Evolutionary conservation across 805 yeast species (phyloP).

Genomic region (Martiniozyma abietophila): DNA sequence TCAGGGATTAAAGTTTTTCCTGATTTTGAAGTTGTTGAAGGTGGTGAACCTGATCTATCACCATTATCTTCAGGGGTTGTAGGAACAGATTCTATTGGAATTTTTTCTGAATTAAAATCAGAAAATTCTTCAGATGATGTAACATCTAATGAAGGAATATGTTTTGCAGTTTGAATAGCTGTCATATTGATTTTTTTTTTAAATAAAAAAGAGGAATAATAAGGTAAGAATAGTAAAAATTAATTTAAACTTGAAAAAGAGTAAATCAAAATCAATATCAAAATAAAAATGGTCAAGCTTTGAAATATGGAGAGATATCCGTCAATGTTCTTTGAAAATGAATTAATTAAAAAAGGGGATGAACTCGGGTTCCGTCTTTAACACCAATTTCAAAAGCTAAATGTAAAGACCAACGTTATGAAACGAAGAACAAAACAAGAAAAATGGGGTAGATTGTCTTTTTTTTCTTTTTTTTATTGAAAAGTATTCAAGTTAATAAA

Average conservation of each 20-base stretch:
- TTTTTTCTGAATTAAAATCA: slow-evolving; percentile 12
- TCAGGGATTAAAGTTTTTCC: slow-evolving; percentile 7
- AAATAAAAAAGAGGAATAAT: background rate
- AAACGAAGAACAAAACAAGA: too few relatives aligned
- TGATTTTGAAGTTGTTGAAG: slow-evolving; percentile 23
- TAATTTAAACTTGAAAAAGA: background rate
- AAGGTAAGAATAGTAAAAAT: background rate
- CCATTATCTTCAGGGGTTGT: slow-evolving; percentile 25
- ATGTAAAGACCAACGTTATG: too few relatives aligned
- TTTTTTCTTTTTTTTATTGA: too few relatives aligned
- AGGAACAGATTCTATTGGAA: slow-evolving; percentile 15
- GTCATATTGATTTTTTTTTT: slow-evolving; percentile 2
- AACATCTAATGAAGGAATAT: too few relatives aligned
- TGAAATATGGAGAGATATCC: slow-evolving; percentile 28
- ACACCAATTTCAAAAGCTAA: slow-evolving; percentile 17
- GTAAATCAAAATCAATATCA: slow-evolving; percentile 1
- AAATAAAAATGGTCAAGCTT: slow-evolving; percentile 11
- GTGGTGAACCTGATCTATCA: slow-evolving; percentile 32
- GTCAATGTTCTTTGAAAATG: slow-evolving; percentile 21
- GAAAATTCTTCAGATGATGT: slow-evolving; percentile 14
- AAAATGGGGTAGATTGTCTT: too few relatives aligned
- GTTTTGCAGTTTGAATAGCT: slow-evolving; percentile 4
- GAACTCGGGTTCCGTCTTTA: slow-evolving; percentile 19
- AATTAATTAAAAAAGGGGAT: background rate
- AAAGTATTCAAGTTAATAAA: too few relatives aligned